Evolutionary conservation across 192 early-diverging fungal species (phyloP).

Genomic region (Chytriomyces confervae): DNA sequence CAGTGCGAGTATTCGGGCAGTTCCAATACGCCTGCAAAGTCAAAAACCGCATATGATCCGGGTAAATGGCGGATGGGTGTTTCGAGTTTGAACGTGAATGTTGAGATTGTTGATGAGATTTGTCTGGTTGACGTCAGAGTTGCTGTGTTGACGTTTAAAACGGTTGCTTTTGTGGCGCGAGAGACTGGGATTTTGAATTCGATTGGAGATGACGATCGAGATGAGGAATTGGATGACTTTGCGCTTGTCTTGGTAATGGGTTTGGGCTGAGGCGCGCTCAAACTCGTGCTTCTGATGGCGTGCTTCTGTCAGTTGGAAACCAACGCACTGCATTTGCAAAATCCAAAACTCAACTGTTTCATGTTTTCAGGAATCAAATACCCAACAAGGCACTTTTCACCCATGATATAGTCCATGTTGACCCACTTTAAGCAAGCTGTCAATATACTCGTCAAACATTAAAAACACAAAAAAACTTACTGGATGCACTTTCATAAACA

Average conservation of each 20-base stretch:
- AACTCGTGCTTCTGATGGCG: background rate
- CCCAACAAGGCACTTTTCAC: constrained; percentile 78
- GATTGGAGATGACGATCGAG: background rate
- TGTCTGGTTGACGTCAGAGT: background rate
- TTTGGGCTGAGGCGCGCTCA: background rate
- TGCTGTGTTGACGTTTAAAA: background rate
- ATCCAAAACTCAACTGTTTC: background rate
- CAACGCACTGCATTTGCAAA: too few species aligned
- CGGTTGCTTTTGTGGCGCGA: background rate
- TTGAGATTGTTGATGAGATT: constrained; percentile 21
- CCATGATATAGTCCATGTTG: constrained; percentile 80
- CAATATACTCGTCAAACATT: background rate
- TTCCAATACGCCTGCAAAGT: constrained; percentile 22
- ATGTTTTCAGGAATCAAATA: constrained; percentile 49
- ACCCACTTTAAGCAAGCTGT: constrained; percentile 70
- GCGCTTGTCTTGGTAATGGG: background rate
- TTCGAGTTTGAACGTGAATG: constrained; percentile 32
- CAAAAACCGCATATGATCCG: constrained; percentile 32
- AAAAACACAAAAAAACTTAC: constrained; percentile 15
- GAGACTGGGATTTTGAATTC: constrained; percentile 10
- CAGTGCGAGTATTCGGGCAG: constrained; percentile 29
- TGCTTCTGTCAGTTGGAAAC: background rate
- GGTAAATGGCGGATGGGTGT: constrained; percentile 20
- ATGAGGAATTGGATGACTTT: background rate
- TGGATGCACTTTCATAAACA: constrained; percentile 84